Conservation (phyloP, 2,329 filamentous ascomycete species). For the Podosphaera fusca region DNA sequence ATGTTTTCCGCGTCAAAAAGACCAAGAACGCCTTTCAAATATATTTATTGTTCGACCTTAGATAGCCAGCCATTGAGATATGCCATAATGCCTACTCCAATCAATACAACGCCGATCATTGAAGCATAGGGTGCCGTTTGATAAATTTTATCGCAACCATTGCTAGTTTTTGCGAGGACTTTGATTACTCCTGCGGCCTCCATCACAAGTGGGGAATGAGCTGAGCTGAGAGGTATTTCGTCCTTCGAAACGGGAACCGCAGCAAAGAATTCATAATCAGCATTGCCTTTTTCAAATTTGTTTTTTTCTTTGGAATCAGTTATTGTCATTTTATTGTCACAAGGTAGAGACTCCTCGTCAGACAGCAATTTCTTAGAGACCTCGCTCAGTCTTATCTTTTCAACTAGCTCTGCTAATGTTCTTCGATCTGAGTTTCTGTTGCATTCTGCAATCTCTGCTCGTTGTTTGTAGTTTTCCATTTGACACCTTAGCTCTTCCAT, state of each 20-base stretch:
- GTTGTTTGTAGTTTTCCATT: slow-evolving; percentile 43
- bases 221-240: neutral
- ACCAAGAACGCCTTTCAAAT: too few species aligned
- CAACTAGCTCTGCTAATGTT: slow-evolving; percentile 69
- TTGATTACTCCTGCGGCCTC: slow-evolving; percentile 11
- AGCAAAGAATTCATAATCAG: neutral
- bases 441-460: slow-evolving; percentile 59
- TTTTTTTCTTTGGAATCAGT: neutral
- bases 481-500: slow-evolving; percentile 12
- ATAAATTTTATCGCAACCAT: slow-evolving; percentile 23
- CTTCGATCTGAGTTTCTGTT: slow-evolving; percentile 51
- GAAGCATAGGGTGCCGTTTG: slow-evolving; percentile 51
- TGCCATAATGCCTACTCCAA: slow-evolving; percentile 68
- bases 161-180: slow-evolving; percentile 18
- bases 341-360: slow-evolving; percentile 8
- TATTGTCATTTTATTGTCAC: neutral
- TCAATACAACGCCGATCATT: slow-evolving; percentile 58
- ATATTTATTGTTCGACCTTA: slow-evolving; percentile 13
- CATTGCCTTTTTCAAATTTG: neutral
- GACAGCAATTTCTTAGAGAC: slow-evolving; percentile 19
- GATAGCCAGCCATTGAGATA: slow-evolving; percentile 64
- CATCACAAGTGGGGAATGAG: slow-evolving; percentile 1
- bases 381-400: slow-evolving; percentile 51
- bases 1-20: too few species aligned
- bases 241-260: neutral